Evolutionary conservation across 495 filamentous ascomycete genomes (phyloP).

Genomic region (Penicillium manginii): DNA sequence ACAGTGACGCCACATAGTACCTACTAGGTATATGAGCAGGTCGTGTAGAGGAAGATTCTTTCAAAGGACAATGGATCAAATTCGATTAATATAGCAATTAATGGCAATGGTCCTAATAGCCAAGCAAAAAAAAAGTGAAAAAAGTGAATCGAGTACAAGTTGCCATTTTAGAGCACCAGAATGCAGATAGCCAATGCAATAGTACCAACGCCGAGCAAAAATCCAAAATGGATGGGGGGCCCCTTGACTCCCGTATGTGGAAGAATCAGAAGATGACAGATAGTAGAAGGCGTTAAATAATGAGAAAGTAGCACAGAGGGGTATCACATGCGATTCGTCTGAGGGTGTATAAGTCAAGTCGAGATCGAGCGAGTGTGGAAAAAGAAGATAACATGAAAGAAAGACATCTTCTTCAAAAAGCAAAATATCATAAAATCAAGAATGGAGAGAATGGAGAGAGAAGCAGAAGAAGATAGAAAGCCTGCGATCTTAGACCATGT

Average conservation of each 20-base stretch:
- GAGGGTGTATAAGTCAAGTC: slow-evolving; percentile 21
- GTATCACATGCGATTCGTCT: slow-evolving; percentile 40
- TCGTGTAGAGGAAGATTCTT: too few relatives aligned
- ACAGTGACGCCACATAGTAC: too few relatives aligned
- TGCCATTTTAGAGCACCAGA: neutral
- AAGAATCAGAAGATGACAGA: slow-evolving; percentile 10
- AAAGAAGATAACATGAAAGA: slow-evolving; percentile 1
- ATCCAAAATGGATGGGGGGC: neutral
- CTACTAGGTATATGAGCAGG: neutral
- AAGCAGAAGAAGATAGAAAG: neutral
- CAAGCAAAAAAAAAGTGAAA: too few relatives aligned
- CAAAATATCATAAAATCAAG: neutral
- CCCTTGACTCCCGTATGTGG: neutral
- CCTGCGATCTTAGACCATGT: slow-evolving; percentile 25
- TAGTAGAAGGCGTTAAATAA: slow-evolving; percentile 9
- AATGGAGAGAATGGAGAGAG: slow-evolving; percentile 1
- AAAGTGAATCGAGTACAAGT: too few relatives aligned
- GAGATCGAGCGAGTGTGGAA: slow-evolving; percentile 30
- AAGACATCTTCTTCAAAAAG: slow-evolving; percentile 6
- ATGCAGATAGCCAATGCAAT: neutral
- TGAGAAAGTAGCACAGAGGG: slow-evolving; percentile 14
- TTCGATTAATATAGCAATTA: neutral
- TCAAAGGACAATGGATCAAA: neutral
- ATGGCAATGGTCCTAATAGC: neutral
- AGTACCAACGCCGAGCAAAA: slow-evolving; percentile 9